Base-by-base conservation (phyloP, 2,329 filamentous ascomycete species). In the Paracamarosporium sp. region DNA sequence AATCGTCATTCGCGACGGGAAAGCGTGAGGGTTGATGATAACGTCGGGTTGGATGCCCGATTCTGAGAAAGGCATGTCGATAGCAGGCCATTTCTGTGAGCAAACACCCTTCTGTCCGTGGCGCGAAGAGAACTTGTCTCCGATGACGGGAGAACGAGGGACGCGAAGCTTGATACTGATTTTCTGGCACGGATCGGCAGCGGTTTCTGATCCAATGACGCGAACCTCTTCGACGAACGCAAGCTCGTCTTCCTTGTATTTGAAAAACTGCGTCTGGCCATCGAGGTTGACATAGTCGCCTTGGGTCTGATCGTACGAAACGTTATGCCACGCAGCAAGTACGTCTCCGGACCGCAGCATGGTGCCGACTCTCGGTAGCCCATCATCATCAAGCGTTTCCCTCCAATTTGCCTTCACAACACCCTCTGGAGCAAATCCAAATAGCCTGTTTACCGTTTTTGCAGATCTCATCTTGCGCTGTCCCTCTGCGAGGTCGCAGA, bases 1-100 rank as follows among this genome's bases (percentile, higher is more conserved):
- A 74, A 99, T 99, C 20, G 95, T 99, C 95, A 99, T 99, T 79
- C 95, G 93, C 44, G 94, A 98, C 7, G 95, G 95, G 85, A 99
- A 99, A 73, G 95, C 95, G 84, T 99, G 95, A 38, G 95, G 95
- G 81, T 99, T 99, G 83, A 99, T 99, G 79, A 99, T 99, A 70
- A 97, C 85, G 78, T 99, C 95, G 9, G 95, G 95, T 73, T 97
- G 93, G 60, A 99, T 98, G 53, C 95, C 95, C 5, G 90, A 91
- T 80, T 99, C 95, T 2, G 92, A 93, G 79, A 98, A 99, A 3
- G 95, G 95, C 91, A 99, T 95, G 76, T 98, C 93, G 57, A 91
- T 82, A 2, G 89, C 86, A 0, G 93, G 95, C 93, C 95, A 99
- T 76, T 97, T 95, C 75, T 98, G 94, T 17, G 93, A 97, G 71